These are phyloP conservation scores for Rhodotorula babjevae DNA, from an alignment of 768 basidiomycete genomes.

Conservation along the genomic window DNA sequence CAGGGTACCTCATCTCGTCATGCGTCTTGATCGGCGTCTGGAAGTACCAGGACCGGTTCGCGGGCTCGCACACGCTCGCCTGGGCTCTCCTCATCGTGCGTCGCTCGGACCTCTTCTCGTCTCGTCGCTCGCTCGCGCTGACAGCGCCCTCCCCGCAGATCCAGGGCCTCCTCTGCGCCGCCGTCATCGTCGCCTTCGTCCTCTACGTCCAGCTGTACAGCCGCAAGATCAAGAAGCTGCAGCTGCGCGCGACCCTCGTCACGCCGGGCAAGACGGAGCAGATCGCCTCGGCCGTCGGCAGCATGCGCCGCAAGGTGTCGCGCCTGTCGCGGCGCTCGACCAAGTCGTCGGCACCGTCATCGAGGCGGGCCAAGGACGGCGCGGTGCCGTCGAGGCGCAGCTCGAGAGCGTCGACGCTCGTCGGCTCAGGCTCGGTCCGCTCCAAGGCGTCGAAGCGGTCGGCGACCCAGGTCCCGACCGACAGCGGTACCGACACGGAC, in stretches of 20 bases:
- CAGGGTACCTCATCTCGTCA: background rate
- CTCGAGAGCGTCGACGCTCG: background rate
- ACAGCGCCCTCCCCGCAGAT: background rate
- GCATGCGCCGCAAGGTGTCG: background rate
- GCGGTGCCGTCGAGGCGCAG: background rate
- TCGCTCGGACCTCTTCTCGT: background rate
- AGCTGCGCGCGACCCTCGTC: too few relatives aligned
- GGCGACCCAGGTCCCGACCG: too few relatives aligned
- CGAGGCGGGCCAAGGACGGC: too few relatives aligned
- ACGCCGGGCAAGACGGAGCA: too few relatives aligned
- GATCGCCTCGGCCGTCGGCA: background rate
- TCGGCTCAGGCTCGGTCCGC: background rate
- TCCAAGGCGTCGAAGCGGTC: too few relatives aligned
- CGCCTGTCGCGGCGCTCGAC: background rate
- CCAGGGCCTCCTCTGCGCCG: conserved; percentile 2
- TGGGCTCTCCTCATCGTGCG: conserved; percentile 5
- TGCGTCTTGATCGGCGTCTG: background rate
- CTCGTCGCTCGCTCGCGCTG: too few relatives aligned
- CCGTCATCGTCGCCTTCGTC: conserved; percentile 1
- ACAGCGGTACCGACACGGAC: too few relatives aligned
- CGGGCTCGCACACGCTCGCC: background rate
- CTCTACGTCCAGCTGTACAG: background rate
- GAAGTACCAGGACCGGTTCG: background rate
- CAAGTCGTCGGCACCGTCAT: background rate
- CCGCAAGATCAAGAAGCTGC: background rate